A percentile compares a stretch with the other conserved stretches of the same genome.
These are phyloP conservation scores for Acephala macrosclerotiorum DNA, from an alignment of 2,329 filamentous ascomycete species.

Conservation along the genomic window DNA sequence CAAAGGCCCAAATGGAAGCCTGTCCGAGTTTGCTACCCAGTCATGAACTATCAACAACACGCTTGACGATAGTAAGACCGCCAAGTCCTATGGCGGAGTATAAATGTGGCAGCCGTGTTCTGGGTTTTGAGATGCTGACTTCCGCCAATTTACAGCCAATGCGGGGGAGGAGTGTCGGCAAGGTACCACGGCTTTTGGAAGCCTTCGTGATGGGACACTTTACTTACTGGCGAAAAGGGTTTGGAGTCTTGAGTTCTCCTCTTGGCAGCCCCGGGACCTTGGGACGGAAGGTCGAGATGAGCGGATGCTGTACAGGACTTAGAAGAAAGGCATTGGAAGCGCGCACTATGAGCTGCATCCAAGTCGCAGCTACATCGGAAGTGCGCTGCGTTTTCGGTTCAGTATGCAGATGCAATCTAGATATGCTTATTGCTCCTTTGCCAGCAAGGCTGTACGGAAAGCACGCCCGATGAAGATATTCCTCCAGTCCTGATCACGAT, in stretches of 20 bases:
- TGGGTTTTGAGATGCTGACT: not conserved
- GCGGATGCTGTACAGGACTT: not conserved
- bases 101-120: not conserved
- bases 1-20: not conserved
- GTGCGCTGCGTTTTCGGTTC: not conserved
- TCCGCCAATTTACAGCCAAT: conserved; percentile 6
- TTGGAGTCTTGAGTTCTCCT: not conserved
- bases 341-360: not conserved
- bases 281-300: not conserved
- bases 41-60: not conserved
- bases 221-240: not conserved
- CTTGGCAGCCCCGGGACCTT: not conserved
- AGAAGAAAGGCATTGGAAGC: not conserved
- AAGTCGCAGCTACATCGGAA: not conserved
- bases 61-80: not conserved
- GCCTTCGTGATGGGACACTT: not conserved
- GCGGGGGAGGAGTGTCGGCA: not conserved
- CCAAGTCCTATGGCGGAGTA: not conserved
- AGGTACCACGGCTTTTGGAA: conserved; percentile 1
- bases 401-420: not conserved
- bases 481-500: not conserved
- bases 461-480: not conserved
- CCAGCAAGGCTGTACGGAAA: not conserved
- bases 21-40: not conserved
- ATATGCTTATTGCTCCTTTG: no score